A percentile compares a stretch with the other conserved stretches of the same genome.
These are phyloP conservation scores for Sugiyamaella sp. DNA, from an alignment of 1,139 yeast genomes.

Conservation along the genomic window DNA sequence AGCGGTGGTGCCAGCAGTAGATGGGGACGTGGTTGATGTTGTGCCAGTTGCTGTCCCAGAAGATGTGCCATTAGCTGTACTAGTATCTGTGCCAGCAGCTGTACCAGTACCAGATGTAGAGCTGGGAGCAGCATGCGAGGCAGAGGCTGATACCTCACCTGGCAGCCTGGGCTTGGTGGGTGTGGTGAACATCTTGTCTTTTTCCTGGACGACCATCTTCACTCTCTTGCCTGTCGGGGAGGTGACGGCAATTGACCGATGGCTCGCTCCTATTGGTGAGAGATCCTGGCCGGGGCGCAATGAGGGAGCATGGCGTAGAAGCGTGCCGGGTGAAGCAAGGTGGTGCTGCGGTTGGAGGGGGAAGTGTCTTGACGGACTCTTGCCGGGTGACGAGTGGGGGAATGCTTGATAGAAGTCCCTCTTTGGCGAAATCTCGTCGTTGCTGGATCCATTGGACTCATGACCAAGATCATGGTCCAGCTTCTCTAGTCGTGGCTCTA, in stretches of 20 bases:
- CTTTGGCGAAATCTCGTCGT: conserved; percentile 27
- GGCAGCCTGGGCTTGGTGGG: conserved; percentile 8
- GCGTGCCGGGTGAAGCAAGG: not conserved
- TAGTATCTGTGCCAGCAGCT: not conserved
- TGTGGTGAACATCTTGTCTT: not conserved
- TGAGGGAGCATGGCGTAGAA: conserved; percentile 12
- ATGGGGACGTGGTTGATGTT: too few relatives aligned
- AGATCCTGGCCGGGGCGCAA: not conserved
- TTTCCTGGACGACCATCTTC: conserved; percentile 4
- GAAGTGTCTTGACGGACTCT: conserved; percentile 15
- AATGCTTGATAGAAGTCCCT: conserved; percentile 30
- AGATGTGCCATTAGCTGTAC: too few relatives aligned
- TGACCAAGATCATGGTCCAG: conserved; percentile 1
- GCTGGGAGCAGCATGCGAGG: too few relatives aligned
- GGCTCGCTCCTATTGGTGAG: not conserved
- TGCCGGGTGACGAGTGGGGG: conserved; percentile 22
- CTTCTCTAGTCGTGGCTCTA: conserved; percentile 40
- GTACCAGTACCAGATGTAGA: not conserved
- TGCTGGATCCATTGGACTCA: conserved; percentile 5
- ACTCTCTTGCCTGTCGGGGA: conserved; percentile 12
- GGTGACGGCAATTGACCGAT: not conserved
- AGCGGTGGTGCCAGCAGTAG: not conserved
- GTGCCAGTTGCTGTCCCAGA: not conserved
- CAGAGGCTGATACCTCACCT: conserved; percentile 2
- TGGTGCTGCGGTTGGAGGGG: conserved; percentile 5